phyloP scores from a whole-genome alignment of 2,329 filamentous ascomycete species.

The Amylocarpus encephaloides region DNA sequence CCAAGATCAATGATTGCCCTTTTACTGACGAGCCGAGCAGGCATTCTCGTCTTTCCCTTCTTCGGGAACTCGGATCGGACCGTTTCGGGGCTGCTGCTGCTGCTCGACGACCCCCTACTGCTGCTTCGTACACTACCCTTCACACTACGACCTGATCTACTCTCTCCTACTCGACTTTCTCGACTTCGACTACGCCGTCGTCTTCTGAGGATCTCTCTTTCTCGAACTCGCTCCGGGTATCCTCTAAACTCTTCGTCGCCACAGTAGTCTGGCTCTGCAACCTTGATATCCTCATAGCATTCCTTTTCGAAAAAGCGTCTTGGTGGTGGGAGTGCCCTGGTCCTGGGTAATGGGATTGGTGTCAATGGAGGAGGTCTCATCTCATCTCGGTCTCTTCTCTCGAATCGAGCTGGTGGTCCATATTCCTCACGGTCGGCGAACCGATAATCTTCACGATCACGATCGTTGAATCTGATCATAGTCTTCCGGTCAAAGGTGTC shows the following conservation, averaged over 20 bases:
- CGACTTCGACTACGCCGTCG: constrained; percentile 38
- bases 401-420: constrained; percentile 45
- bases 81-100: constrained; percentile 38
- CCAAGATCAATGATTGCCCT: constrained; percentile 76
- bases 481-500: constrained; percentile 84
- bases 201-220: constrained; percentile 52
- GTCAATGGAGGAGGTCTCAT: constrained; percentile 39
- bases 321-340: constrained; percentile 53
- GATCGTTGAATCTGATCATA: constrained; percentile 37
- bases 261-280: constrained; percentile 61
- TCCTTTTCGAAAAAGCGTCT: constrained; percentile 50
- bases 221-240: constrained; percentile 52
- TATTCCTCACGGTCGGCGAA: constrained; percentile 47
- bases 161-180: constrained; percentile 24
- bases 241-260: constrained; percentile 67
- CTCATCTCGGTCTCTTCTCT: constrained; percentile 29
- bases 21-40: constrained; percentile 71
- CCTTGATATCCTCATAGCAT: constrained; percentile 58
- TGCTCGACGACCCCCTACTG: constrained; percentile 39
- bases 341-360: constrained; percentile 64
- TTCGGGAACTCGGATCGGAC: constrained; percentile 63
- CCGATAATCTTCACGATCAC: constrained; percentile 51
- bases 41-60: constrained; percentile 86
- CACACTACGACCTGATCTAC: constrained; percentile 19
- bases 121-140: constrained; percentile 32